Percentiles rank a stretch among this genome's conserved stretches.
These are phyloP conservation scores for Biancaea sappan DNA, from an alignment of 306 rosid genomes.

Conservation along the genomic window DNA sequence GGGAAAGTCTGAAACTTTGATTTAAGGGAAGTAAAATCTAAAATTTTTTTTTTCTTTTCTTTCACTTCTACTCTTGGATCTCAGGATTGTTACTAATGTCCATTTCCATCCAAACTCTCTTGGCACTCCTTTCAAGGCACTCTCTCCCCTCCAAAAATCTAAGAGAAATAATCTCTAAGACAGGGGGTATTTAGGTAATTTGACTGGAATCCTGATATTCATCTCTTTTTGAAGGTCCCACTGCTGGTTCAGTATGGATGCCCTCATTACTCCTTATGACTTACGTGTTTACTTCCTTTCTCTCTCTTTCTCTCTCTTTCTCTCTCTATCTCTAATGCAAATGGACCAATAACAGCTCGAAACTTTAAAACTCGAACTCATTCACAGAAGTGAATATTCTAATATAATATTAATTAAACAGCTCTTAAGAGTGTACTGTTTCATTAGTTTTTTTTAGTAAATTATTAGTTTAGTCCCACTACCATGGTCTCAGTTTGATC, in stretches of 20 bases:
- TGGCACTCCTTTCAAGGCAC: constrained; percentile 3
- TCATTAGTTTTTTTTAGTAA: constrained; percentile 17
- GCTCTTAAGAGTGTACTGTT: constrained; percentile 4
- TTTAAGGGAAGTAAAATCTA: neutral
- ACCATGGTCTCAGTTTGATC: too few relatives aligned
- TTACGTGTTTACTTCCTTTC: too few relatives aligned
- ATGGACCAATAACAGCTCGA: too few relatives aligned
- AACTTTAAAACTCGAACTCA: too few relatives aligned
- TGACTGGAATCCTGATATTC: constrained; percentile 21
- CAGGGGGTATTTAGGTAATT: constrained; percentile 32
- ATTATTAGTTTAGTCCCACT: too few relatives aligned
- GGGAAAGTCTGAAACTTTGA: too few relatives aligned
- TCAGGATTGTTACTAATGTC: neutral
- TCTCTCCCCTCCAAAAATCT: neutral
- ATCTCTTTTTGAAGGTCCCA: constrained; percentile 3
- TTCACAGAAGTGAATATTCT: neutral
- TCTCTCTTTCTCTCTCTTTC: too few relatives aligned
- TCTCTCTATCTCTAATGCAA: too few relatives aligned
- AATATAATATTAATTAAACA: constrained; percentile 3
- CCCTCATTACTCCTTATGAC: too few relatives aligned
- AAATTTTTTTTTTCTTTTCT: neutral
- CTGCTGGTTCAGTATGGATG: neutral
- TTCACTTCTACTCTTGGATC: neutral
- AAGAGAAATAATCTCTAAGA: neutral
- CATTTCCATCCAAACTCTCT: neutral